phyloP scores from a whole-genome alignment of 139 green algal species.

The Coelastrella sp. region DNA sequence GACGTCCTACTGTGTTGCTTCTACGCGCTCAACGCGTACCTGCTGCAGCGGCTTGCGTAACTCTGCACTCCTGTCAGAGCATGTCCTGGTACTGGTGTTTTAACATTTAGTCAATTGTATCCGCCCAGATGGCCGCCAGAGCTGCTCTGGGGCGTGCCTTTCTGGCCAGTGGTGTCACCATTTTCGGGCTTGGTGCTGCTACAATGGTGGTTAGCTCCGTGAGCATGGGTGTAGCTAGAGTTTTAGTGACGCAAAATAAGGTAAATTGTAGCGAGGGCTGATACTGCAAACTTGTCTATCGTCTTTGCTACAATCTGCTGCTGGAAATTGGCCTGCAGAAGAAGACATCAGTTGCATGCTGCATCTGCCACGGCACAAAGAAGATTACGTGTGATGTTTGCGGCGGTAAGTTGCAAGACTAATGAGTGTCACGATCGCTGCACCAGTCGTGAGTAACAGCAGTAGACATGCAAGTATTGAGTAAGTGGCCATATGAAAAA shows the following conservation, averaged over 20 bases:
- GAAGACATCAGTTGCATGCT: constrained; percentile 38
- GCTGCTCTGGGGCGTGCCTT: constrained; percentile 57
- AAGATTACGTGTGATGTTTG: constrained; percentile 60
- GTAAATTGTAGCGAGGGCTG: constrained; percentile 8
- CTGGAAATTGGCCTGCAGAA: constrained; percentile 5
- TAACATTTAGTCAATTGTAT: too few relatives aligned
- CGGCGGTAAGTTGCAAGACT: constrained; percentile 56
- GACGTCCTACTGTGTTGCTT: too few relatives aligned
- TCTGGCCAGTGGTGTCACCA: constrained; percentile 57
- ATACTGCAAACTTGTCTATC: background rate
- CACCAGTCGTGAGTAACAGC: too few relatives aligned
- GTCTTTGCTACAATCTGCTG: background rate
- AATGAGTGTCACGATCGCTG: too few relatives aligned
- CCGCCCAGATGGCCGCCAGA: constrained; percentile 22
- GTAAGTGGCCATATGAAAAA: too few relatives aligned
- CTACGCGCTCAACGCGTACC: too few relatives aligned
- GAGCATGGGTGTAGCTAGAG: constrained; percentile 55
- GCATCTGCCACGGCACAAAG: constrained; percentile 42
- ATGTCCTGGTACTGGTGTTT: background rate
- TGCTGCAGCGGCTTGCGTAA: too few relatives aligned
- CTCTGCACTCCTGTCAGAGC: too few relatives aligned
- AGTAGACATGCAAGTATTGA: too few relatives aligned
- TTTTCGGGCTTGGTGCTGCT: constrained; percentile 52
- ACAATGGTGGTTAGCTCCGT: constrained; percentile 56
- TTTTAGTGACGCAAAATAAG: constrained; percentile 53